Base-by-base conservation (phyloP, 176 grass and related monocot species). In the Avena insularis region DNA sequence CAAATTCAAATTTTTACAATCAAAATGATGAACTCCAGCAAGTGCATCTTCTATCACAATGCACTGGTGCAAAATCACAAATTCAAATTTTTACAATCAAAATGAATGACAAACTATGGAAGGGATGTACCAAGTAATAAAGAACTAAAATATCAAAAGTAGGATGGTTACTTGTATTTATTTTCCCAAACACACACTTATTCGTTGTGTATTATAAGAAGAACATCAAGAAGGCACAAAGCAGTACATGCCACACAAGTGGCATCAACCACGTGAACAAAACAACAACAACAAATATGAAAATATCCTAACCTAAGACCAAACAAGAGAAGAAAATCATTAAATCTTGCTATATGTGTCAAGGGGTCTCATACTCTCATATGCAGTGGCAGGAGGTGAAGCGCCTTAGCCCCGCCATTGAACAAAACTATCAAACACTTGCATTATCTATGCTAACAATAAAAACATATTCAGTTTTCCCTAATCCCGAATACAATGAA, bases 41-140 rank as follows among this genome's bases (percentile, higher is more conserved):
- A 98, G 97, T 53, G 97, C 97, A 85, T 96, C 94, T 98, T 98
- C 97, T 88, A 98, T 96, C 48, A 93, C 97, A 88, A 98, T 83
- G 77, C 92, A 98, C 97, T 98, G 83, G 79, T 69, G 61, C 54
- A 84, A 75, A 14, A 86, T 54, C 23, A 66, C 70, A 87, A 62
- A 48, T 9, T 48, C 16, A 83, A 87, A 33, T 53, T 69, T 33
- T 38, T n/a, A 53, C 50, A 91, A 67, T 75, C 19, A 27, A 84
- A 87, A 71, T 20, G 15, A 79, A 11, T 46, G 68, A 77, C 54
- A 82, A 81, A 29, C 27, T 62, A 54, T 25, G 14, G 60, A 66
- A 68, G 11, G 40, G 75, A 46, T 33, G 25, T 77, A 83, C 23
- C 27, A 62, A 31, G 19, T 54, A 83, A 17, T 76, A 31, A 81